Percentiles rank a stretch among this genome's conserved stretches.
phyloP scores from a whole-genome alignment of 1,139 yeast species.

The Candida labiduridarum region DNA sequence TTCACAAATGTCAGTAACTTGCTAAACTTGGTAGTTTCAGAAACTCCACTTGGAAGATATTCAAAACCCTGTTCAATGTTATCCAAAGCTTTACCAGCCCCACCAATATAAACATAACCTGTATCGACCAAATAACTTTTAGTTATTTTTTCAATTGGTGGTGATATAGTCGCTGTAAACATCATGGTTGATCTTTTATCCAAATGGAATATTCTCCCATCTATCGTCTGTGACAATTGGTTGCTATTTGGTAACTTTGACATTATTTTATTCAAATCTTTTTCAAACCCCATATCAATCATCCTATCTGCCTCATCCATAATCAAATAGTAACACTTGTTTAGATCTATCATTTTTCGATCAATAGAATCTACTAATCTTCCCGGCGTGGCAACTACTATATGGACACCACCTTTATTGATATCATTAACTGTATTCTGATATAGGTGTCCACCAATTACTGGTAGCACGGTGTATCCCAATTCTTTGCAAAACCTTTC shows the following conservation, averaged over 20 bases:
- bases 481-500: slow-evolving; percentile 46
- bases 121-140: slow-evolving; percentile 63
- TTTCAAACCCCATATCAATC: slow-evolving; percentile 95
- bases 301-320: slow-evolving; percentile 94
- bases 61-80: slow-evolving; percentile 73
- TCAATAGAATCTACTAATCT: slow-evolving; percentile 80
- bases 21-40: slow-evolving; percentile 21
- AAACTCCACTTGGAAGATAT: slow-evolving; percentile 28
- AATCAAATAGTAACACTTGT: slow-evolving; percentile 67
- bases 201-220: slow-evolving; percentile 31
- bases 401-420: slow-evolving; percentile 65
- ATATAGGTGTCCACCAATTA: slow-evolving; percentile 89
- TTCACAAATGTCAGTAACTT: slow-evolving; percentile 26
- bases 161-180: slow-evolving; percentile 95
- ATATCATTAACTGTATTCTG: slow-evolving; percentile 61
- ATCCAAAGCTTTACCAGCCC: slow-evolving; percentile 62
- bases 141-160: slow-evolving; percentile 68
- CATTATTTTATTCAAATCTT: slow-evolving; percentile 65
- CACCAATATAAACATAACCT: slow-evolving; percentile 72
- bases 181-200: slow-evolving; percentile 59
- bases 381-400: slow-evolving; percentile 94
- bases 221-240: slow-evolving; percentile 23
- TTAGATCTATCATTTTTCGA: slow-evolving; percentile 59
- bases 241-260: slow-evolving; percentile 42
- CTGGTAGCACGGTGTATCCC: slow-evolving; percentile 58